Evolutionary conservation across 768 basidiomycete species (phyloP), one percentile per base, ranked within the genome.

Genomic region (Suillus ampliporus): DNA sequence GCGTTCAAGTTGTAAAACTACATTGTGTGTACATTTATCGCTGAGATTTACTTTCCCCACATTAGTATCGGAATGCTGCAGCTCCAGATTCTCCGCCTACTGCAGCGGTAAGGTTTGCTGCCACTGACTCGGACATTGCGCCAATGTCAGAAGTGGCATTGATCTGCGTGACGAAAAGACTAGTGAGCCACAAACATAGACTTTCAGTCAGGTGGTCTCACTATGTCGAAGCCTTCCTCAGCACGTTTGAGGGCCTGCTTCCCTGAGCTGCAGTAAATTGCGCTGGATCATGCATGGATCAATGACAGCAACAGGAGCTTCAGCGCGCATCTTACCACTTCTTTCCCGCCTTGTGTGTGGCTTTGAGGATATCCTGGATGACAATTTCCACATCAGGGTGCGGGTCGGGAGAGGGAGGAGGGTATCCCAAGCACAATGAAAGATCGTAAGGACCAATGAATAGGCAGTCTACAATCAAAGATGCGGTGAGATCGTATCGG

Each of bases 381-480:
- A 83, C 71, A 60, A 79, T 75, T 68, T 90, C 89, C 4, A 89
- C 84, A 3, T 87, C 83, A 0, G 87, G 85, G 63, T 89, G 85
- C 0, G 87, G 86, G 65, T 89, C 84, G 1, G 88, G 89, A 35
- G 82, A 81, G 17, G 89, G 89, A 6, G 85, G 74, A 1, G 85
- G 82, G 68, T 82, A 85, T 40, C 88, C 88, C 31, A 88, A 77
- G 1, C 83, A 80, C 57, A 88, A 78, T 2, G 89, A 90, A 46
- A 90, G 80, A 68, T 90, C 89, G 64, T 85, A 90, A 4, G 88
- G 89, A 4, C 89, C 88, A 58, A 90, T 84, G 73, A 88, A 87
- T 23, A 88, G 73, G 15, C 82, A 80, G 63, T 86, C 84, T 82
- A 26, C 57, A 37, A 41, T 17, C 21, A 5, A 37, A 31, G 13